A percentile compares a stretch with the other conserved stretches of the same genome.
Conservation (phyloP, 2,329 filamentous ascomycete species). For the Diplodia seriata region DNA sequence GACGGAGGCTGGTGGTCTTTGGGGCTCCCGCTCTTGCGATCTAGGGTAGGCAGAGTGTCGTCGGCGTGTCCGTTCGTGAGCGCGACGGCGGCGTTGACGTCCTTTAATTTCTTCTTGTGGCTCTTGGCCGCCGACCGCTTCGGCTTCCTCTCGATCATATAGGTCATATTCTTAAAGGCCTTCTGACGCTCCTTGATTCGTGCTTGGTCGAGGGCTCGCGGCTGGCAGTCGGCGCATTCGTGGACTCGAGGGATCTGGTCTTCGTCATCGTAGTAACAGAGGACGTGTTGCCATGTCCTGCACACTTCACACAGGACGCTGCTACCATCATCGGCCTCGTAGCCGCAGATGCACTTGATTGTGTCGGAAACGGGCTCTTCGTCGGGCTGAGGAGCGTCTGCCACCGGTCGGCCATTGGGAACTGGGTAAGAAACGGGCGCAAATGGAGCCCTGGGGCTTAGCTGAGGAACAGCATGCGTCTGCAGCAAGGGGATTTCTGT, state of each 20-base stretch:
- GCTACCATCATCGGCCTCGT: conserved; percentile 92
- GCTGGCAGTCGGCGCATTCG: conserved; percentile 87
- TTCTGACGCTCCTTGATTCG: conserved; percentile 76
- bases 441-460: conserved; percentile 45
- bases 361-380: conserved; percentile 83
- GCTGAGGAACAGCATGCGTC: conserved; percentile 53
- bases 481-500: conserved; percentile 52
- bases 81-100: conserved; percentile 59
- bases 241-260: conserved; percentile 77
- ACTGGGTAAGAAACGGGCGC: conserved; percentile 42
- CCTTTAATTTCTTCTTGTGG: conserved; percentile 88
- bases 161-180: conserved; percentile 65
- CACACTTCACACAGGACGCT: conserved; percentile 96
- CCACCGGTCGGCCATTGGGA: conserved; percentile 45
- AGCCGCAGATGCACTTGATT: conserved; percentile 97
- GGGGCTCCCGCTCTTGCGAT: conserved; percentile 58
- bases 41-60: conserved; percentile 53
- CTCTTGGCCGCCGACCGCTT: conserved; percentile 79
- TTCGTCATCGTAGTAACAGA: conserved; percentile 87
- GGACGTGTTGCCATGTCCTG: conserved; percentile 98
- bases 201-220: conserved; percentile 74
- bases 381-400: conserved; percentile 50
- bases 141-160: conserved; percentile 63
- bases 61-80: conserved; percentile 68
- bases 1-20: conserved; percentile 65